Evolutionary conservation across 768 basidiomycete species (phyloP), one percentile per base, ranked within the genome.

Genomic region (Chalciporus sphaerocephalus): DNA sequence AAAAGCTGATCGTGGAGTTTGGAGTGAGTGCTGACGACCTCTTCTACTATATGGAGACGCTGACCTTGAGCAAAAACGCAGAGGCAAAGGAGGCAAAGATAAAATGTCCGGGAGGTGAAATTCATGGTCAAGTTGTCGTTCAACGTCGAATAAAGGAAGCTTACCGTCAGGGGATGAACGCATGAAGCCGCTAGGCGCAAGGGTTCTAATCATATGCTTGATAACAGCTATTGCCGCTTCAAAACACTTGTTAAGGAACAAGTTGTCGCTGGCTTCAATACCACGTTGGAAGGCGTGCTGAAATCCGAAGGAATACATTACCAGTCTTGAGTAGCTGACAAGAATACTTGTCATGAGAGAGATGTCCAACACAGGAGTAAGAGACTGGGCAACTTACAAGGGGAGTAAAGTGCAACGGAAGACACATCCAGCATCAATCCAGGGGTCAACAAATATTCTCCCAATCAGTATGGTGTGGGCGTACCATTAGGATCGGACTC

Each of bases 271-370:
- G 1, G 72, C 64, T 50, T 80, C 72, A 22, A 87, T 74, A 1
- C 86, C 85, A 7, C 83, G 77, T 52, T 83, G 78, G 62, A 79
- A 88, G 2, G 87, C 87, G 54, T 89, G 83, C 52, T 91, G 87
- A 67, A 90, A 90, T 5, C 85, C 87, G 55, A 91, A 90, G 0
- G 88, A 90, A 57, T 79, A 88, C 85, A 90, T 87, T 39, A 91
- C 88, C 10, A 91, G 78, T 13, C 88, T 74, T 27, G 85, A 85
- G 56, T 90, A 91, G 22, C 71, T 78, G 46, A 85, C 82, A 34
- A 87, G 73, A 74, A 87, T 90, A 44, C 1, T 25, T 32, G 21
- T 18, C 1, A 27, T 53, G 43, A 52, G 57, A 40, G 41, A 33
- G 38, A 50, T 27, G 17, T 40, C 41, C n/a, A 32, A 18, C 43